These are phyloP conservation scores for Boechera stricta DNA, from an alignment of 345 rosid genomes.

Conservation along the genomic window DNA sequence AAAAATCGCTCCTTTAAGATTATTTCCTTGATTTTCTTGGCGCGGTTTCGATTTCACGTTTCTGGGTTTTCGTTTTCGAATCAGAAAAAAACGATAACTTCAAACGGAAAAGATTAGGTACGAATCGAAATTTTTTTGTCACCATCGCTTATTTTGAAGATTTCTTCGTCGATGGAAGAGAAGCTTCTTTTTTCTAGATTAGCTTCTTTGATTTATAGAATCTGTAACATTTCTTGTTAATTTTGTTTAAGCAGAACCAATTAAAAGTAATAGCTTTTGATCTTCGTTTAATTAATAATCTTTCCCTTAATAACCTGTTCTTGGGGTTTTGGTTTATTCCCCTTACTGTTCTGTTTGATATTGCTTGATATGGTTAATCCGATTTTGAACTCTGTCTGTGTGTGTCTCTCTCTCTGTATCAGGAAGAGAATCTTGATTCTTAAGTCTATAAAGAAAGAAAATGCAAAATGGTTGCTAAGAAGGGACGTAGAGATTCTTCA, in stretches of 20 bases:
- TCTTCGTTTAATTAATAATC: constrained; percentile 5
- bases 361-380: constrained; percentile 19
- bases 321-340: constrained; percentile 27
- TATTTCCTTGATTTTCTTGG: constrained; percentile 45
- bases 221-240: constrained; percentile 12
- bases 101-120: constrained; percentile 44
- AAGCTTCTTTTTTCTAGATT: constrained; percentile 28
- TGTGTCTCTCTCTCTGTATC: constrained; percentile 15
- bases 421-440: constrained; percentile 33
- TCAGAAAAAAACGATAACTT: constrained; percentile 9
- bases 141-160: constrained; percentile 22
- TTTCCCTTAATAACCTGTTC: constrained; percentile 15
- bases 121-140: constrained; percentile 35
- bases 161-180: constrained; percentile 29
- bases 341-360: background rate
- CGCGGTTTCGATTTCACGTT: constrained; percentile 39
- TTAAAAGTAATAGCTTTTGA: background rate
- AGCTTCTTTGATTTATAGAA: constrained; percentile 40
- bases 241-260: constrained; percentile 15
- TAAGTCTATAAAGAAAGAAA: constrained; percentile 26
- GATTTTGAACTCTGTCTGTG: background rate
- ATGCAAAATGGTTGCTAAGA: constrained; percentile 76
- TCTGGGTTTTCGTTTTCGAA: constrained; percentile 48
- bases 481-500: constrained; percentile 57
- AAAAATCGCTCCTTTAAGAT: constrained; percentile 25